Evolutionary conservation across 305 asterid species (phyloP).

Genomic region (Salvia sclarea): DNA sequence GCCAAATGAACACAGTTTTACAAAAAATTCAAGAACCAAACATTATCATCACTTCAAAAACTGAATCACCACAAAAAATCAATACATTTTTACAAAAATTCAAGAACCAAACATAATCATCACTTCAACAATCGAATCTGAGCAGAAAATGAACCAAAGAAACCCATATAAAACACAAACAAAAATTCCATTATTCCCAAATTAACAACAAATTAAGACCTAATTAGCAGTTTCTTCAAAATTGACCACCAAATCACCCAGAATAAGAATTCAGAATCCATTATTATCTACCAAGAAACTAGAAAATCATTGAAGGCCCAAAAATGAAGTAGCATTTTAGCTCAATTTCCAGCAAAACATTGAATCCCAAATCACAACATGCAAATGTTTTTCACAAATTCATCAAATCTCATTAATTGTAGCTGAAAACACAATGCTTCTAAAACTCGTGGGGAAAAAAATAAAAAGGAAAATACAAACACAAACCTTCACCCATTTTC

Average conservation of each 20-base stretch:
- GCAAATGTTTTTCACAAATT: constrained; percentile 15
- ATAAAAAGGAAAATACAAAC: background rate
- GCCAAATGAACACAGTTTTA: too few species aligned
- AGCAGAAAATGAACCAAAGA: too few species aligned
- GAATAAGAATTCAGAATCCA: background rate
- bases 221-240: background rate
- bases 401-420: background rate
- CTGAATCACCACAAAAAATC: too few species aligned
- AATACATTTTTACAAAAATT: too few species aligned
- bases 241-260: background rate
- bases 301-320: background rate
- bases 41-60: too few species aligned
- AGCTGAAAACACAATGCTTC: background rate
- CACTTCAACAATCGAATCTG: too few species aligned
- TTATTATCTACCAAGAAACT: too few species aligned
- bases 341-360: background rate
- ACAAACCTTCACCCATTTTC: constrained; percentile 48
- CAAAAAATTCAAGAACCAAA: too few species aligned
- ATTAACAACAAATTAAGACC: background rate
- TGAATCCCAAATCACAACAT: background rate
- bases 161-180: too few species aligned
- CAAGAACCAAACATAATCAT: too few species aligned
- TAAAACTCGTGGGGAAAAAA: background rate
- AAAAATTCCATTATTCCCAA: background rate
- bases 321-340: background rate